phyloP scores from a whole-genome alignment of 2,329 filamentous ascomycete genomes.

The Calonectria pseudoreteaudii region DNA sequence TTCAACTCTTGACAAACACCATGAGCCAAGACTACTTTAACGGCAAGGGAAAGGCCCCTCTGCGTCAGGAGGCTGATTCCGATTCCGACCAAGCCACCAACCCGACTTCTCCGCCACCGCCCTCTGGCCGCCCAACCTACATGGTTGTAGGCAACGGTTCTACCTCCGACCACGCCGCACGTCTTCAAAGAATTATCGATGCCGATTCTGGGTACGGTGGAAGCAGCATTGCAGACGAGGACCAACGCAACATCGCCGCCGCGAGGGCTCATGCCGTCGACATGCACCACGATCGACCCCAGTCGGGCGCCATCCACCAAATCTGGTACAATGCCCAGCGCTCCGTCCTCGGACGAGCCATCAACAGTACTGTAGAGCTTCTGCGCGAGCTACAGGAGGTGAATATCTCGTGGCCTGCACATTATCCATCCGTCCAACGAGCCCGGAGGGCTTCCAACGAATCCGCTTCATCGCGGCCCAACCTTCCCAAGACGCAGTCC shows the following conservation, averaged over 20 bases:
- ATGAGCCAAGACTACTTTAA: conserved; percentile 73
- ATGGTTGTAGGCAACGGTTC: conserved; percentile 90
- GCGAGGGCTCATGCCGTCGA: conserved; percentile 60
- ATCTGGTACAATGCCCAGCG: conserved; percentile 95
- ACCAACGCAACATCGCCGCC: conserved; percentile 60
- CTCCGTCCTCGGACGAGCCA: conserved; percentile 85
- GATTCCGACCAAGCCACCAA: conserved; percentile 39
- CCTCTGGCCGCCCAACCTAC: conserved; percentile 69
- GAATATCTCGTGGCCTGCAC: conserved; percentile 92
- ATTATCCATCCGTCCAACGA: conserved; percentile 88
- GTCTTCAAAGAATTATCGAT: conserved; percentile 84
- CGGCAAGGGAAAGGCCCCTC: conserved; percentile 64
- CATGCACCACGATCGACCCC: conserved; percentile 56
- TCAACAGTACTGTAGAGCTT: conserved; percentile 86
- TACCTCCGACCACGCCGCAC: conserved; percentile 83
- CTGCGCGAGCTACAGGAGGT: conserved; percentile 86
- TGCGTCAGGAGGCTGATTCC: conserved; percentile 45
- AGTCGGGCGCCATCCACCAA: conserved; percentile 89
- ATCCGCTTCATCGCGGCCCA: conserved; percentile 68
- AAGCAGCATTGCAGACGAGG: conserved; percentile 80
- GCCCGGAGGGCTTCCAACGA: conserved; percentile 58
- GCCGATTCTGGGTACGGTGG: conserved; percentile 93
- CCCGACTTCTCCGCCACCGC: conserved; percentile 40
- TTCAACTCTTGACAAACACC: conserved; percentile 45
- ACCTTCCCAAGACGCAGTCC: conserved; percentile 73